Base-by-base conservation (phyloP, 2,329 filamentous ascomycete genomes). In the Pseudogymnoascus sp. region DNA sequence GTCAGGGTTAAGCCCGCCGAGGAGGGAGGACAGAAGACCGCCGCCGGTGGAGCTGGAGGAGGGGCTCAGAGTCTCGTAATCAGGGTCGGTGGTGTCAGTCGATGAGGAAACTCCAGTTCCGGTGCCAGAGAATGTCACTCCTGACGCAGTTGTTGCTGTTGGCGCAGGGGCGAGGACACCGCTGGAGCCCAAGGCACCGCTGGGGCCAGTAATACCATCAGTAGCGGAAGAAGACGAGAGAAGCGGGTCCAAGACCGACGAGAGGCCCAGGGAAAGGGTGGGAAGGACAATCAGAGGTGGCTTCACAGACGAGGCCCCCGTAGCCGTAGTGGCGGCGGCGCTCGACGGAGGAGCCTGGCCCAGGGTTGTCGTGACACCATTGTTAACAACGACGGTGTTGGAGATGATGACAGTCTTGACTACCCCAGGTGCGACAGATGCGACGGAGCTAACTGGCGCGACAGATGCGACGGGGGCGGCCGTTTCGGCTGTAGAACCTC, bases 401-500 rank as follows among this genome's bases (percentile, higher is more conserved):
- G 59, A 61, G 23, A 61, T 8, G 28, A 62, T 47, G 21, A 62
- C 40, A 13, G 61, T 62, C 61, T 47, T 57, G 36, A 62, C 57
- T 6, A 60, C 57, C 3, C 36, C 57, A n/a, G 57, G 33, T 40
- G 17, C 57, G 4, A 40, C 21, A 38, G 5, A 15, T 19, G 15
- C 36, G 36, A n/a, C 17, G 35, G 35, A 35, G 2, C 4, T 6
- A 7, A 26, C 13, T 15, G 57, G 17, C 3, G 15, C 8, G 15
- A 23, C 57, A 23, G 57, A 23, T 38, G 57, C 57, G 36, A 53
- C 47, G 64, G 61, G 26, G 42, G 67, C 9, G 66, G 68, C 26
- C 66, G 64, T 11, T 69, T 69, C 15, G 67, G 66, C 31, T 72
- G 71, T 1, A 64, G 66, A 66, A 62, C 69, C 40, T 19, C 31